phyloP scores from a whole-genome alignment of 2,329 filamentous ascomycete genomes.

The Penicillium expansum region DNA sequence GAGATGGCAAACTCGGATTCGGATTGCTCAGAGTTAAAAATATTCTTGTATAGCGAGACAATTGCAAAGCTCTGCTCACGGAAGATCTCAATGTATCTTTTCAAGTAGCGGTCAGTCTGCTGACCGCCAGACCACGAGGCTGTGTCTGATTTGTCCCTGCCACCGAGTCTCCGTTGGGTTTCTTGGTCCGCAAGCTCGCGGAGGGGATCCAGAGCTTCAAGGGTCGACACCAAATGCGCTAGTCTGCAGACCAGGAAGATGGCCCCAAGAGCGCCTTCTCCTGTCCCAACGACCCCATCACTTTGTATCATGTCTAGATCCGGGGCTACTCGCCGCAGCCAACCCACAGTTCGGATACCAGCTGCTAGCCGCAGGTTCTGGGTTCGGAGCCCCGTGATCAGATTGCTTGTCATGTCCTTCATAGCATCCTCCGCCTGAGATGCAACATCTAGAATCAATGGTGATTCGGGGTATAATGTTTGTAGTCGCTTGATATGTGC shows the following conservation, averaged over 20 bases:
- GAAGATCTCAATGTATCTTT: constrained; percentile 95
- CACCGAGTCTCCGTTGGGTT: constrained; percentile 47
- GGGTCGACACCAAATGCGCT: constrained; percentile 71
- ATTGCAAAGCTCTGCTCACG: constrained; percentile 96
- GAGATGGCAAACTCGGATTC: constrained; percentile 32
- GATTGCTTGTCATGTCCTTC: constrained; percentile 79
- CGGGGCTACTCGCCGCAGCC: constrained; percentile 81
- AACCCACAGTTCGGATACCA: constrained; percentile 86
- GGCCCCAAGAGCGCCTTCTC: constrained; percentile 72
- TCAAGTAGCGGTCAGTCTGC: constrained; percentile 90
- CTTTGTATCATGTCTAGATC: constrained; percentile 60
- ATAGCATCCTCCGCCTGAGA: constrained; percentile 81
- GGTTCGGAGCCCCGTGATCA: constrained; percentile 72
- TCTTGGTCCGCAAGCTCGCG: constrained; percentile 89
- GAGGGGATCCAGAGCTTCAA: constrained; percentile 80
- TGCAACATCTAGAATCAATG: constrained; percentile 69
- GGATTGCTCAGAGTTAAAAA: constrained; percentile 64
- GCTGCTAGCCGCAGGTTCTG: constrained; percentile 82
- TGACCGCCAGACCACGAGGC: constrained; percentile 60
- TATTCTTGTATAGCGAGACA: constrained; percentile 87
- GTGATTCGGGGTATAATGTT: constrained; percentile 75
- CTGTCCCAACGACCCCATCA: constrained; percentile 27
- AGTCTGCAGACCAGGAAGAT: constrained; percentile 86
- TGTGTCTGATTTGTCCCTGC: constrained; percentile 24
- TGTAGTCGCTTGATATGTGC: constrained; percentile 88